phyloP scores from a whole-genome alignment of 345 rosid genomes.

The Pugionium dolabratum region DNA sequence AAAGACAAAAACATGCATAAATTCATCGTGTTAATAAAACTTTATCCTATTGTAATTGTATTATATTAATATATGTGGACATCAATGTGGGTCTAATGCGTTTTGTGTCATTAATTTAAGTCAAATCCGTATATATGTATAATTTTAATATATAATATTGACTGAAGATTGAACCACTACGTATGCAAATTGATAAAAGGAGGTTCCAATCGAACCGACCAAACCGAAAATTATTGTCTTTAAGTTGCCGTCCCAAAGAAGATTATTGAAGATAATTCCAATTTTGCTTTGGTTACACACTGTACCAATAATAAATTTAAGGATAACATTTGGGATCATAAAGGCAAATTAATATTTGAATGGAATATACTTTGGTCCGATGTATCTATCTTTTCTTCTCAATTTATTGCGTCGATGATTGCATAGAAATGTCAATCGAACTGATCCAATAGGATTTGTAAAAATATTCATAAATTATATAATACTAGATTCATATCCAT shows the following conservation, averaged over 20 bases:
- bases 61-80: background rate
- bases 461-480: too few species aligned
- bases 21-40: background rate
- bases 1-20: too few species aligned
- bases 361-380: constrained; percentile 30
- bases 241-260: constrained; percentile 46
- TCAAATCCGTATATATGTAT: background rate
- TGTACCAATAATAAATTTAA: constrained; percentile 23
- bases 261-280: constrained; percentile 31
- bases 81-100: background rate
- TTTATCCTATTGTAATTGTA: background rate
- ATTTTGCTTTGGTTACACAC: constrained; percentile 20
- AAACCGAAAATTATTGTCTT: constrained; percentile 40
- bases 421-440: too few species aligned
- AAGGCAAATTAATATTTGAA: constrained; percentile 29
- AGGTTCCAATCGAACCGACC: constrained; percentile 54
- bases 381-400: constrained; percentile 24
- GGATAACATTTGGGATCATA: constrained; percentile 23
- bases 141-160: background rate
- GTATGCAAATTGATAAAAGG: constrained; percentile 12
- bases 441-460: too few species aligned
- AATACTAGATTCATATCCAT: too few species aligned
- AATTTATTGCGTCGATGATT: constrained; percentile 32
- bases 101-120: background rate
- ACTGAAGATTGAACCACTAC: background rate